Evolutionary conservation across 139 green algal genomes (phyloP).

Genomic region (Desmodesmus armatus): DNA sequence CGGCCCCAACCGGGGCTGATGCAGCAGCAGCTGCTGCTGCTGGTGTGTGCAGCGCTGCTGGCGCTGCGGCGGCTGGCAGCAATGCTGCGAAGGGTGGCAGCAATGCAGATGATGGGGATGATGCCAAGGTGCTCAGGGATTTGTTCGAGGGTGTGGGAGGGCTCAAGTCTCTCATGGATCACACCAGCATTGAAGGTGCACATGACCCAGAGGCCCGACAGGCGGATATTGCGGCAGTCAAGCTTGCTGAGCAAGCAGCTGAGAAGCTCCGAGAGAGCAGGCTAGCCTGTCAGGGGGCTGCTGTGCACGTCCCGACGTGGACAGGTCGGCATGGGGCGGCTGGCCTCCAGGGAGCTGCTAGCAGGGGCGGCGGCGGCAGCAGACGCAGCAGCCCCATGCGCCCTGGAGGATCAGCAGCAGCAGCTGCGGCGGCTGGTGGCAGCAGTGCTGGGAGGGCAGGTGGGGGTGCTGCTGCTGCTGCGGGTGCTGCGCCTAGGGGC

Average conservation of each 20-base stretch:
- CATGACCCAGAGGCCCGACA: conserved; percentile 67
- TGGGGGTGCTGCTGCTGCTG: too few relatives aligned
- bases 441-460: neutral
- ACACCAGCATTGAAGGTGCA: conserved; percentile 84
- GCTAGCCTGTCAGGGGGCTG: conserved; percentile 38
- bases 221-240: conserved; percentile 72
- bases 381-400: neutral
- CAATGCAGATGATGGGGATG: conserved; percentile 48
- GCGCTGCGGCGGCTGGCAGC: neutral
- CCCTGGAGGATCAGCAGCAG: neutral
- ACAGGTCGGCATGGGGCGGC: conserved; percentile 82
- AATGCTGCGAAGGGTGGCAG: neutral
- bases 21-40: neutral
- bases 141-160: conserved; percentile 83
- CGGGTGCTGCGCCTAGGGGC: neutral
- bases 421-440: neutral
- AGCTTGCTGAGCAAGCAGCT: conserved; percentile 59
- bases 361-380: neutral
- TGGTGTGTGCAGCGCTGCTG: neutral
- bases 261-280: conserved; percentile 80
- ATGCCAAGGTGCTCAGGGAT: conserved; percentile 82
- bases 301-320: conserved; percentile 89
- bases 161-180: conserved; percentile 82
- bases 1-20: neutral
- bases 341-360: conserved; percentile 36